Conservation (phyloP, 495 filamentous ascomycete genomes). For the Penicillium pancosmium region DNA sequence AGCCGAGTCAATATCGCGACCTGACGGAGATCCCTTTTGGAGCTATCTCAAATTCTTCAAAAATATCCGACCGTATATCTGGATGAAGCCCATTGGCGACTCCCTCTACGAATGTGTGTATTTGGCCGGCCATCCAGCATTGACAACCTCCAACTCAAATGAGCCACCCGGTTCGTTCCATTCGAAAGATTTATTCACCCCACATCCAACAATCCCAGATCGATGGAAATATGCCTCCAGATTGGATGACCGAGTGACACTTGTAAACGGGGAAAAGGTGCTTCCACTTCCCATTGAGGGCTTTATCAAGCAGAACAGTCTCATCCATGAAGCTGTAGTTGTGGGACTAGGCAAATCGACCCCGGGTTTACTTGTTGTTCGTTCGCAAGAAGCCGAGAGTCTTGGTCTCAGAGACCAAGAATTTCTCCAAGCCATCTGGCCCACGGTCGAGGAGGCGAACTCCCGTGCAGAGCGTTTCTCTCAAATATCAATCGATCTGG, state of each 20-base stretch:
- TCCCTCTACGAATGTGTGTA: conserved; percentile 56
- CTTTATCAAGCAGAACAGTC: conserved; percentile 49
- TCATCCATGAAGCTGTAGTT: conserved; percentile 60
- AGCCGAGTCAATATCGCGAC: conserved; percentile 52
- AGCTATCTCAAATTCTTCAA: conserved; percentile 55
- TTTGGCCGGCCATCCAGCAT: conserved; percentile 51
- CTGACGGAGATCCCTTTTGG: conserved; percentile 52
- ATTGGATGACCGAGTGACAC: conserved; percentile 63
- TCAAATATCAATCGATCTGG: conserved; percentile 57
- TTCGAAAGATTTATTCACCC: conserved; percentile 64
- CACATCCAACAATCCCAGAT: conserved; percentile 58
- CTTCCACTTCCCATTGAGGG: conserved; percentile 66
- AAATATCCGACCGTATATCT: conserved; percentile 45
- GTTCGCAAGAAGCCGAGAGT: conserved; percentile 32
- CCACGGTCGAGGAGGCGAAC: conserved; percentile 53
- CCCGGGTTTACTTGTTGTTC: conserved; percentile 59
- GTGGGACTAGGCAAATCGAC: conserved; percentile 55
- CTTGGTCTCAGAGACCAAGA: conserved; percentile 37
- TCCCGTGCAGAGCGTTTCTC: conserved; percentile 54
- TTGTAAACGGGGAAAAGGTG: conserved; percentile 71
- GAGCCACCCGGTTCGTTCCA: conserved; percentile 54
- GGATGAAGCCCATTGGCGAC: conserved; percentile 51
- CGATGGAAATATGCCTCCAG: conserved; percentile 68
- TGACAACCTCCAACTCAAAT: conserved; percentile 56
- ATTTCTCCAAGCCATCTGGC: conserved; percentile 51